Percentiles rank a stretch among this genome's conserved stretches.
Evolutionary conservation across 345 rosid genomes (phyloP).

Genomic region (Durio zibethinus): DNA sequence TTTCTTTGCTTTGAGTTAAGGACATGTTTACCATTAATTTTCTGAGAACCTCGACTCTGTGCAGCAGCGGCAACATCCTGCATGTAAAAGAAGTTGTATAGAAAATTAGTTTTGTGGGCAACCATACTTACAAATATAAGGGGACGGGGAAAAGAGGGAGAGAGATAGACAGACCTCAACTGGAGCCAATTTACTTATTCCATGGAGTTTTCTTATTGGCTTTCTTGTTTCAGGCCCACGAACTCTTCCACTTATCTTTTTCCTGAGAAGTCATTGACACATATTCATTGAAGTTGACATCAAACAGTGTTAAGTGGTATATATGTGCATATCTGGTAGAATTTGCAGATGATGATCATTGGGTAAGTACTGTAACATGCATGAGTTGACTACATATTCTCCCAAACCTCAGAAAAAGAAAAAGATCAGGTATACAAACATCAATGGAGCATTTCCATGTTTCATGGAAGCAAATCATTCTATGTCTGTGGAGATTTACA

Average conservation of each 20-base stretch:
- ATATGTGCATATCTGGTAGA: neutral
- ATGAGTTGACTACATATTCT: neutral
- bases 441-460: too few relatives aligned
- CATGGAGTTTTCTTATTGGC: slow-evolving; percentile 53
- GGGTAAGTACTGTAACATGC: neutral
- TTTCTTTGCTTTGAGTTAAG: slow-evolving; percentile 32
- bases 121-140: neutral
- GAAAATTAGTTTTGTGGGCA: slow-evolving; percentile 6
- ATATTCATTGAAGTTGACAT: neutral
- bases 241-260: slow-evolving; percentile 55
- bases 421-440: neutral
- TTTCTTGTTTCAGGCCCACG: slow-evolving; percentile 67
- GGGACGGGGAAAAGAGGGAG: neutral
- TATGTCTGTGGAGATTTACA: neutral
- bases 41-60: slow-evolving; percentile 36
- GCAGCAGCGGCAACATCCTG: slow-evolving; percentile 56
- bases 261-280: slow-evolving; percentile 51
- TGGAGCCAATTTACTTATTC: slow-evolving; percentile 65
- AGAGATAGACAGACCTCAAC: slow-evolving; percentile 49
- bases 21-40: slow-evolving; percentile 24
- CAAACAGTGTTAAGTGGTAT: neutral
- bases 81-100: slow-evolving; percentile 18
- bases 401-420: neutral
- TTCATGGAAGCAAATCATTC: too few relatives aligned
- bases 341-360: neutral